Base-by-base conservation (phyloP, 495 filamentous ascomycete species). In the Penicillium ucsense region DNA sequence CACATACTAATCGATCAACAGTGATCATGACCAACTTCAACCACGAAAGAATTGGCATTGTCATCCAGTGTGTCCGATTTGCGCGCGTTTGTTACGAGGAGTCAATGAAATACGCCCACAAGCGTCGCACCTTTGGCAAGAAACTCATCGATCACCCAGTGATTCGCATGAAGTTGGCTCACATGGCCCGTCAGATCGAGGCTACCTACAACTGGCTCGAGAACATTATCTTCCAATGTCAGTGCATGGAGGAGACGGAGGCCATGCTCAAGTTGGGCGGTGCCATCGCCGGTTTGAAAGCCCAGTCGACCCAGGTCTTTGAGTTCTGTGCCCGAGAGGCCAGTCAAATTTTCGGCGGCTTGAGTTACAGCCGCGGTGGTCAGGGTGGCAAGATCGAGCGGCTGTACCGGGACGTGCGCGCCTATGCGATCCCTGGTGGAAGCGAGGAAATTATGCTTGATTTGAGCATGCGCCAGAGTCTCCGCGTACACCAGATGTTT, bases 11-110 rank as follows among this genome's bases (percentile, higher is more conserved):
- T 31, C 6, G 5, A n/a, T 8, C 8, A n/a, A 31, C n/a, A 43
- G 89, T 89, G 45, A 86, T 94, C 72, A 94, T 95, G 89, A 94
- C 89, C 49, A 98, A 98, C 76, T 98, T 98, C 76, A 98, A 98
- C 77, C 92, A 97, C 76, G 92, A 97, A 71, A 85, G 92, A 43
- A 88, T 98, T 51, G 92, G 92, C 41, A 97, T 97, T 66, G 89
- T 96, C 68, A 98, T 98, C 73, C 92, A 98, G 70, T 94, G 84
- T 53, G 63, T 92, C 45, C 90, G 92, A 48, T 97, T 98, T 80
- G 81, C 88, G 32, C 89, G 92, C 60, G 92, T 98, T 49, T 95
- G 89, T 80, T 96, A 86, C 70, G 91, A 97, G 63, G 92, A 97
- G 66, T 84, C 85, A 9, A 77, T 96, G 64, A 94, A 94, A 62